Percentiles rank a stretch among this genome's conserved stretches.
Evolutionary conservation across 345 rosid species (phyloP).

Genomic region (Firmiana major): DNA sequence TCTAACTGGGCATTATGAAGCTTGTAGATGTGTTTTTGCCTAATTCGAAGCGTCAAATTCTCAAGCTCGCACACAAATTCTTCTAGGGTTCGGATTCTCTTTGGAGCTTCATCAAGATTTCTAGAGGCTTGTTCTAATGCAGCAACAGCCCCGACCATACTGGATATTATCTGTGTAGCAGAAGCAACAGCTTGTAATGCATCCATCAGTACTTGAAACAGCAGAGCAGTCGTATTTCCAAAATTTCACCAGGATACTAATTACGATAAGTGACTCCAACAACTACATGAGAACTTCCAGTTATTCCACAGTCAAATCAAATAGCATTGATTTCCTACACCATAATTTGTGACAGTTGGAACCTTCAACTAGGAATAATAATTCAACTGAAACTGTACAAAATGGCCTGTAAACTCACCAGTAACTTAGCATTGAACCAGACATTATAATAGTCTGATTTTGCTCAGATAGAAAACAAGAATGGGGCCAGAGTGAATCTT

Average conservation of each 20-base stretch:
- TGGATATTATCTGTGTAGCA: slow-evolving; percentile 22
- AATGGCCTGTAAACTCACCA: not conserved
- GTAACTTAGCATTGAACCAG: not conserved
- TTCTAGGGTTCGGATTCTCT: slow-evolving; percentile 28
- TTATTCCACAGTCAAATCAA: not conserved
- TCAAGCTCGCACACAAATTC: slow-evolving; percentile 28
- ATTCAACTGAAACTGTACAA: not conserved
- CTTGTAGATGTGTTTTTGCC: slow-evolving; percentile 25
- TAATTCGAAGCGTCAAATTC: slow-evolving; percentile 17
- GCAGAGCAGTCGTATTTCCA: not conserved
- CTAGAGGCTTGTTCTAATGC: slow-evolving; percentile 30
- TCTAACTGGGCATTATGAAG: slow-evolving; percentile 28
- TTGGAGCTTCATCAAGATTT: slow-evolving; percentile 36
- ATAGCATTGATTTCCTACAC: not conserved
- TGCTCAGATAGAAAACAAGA: not conserved
- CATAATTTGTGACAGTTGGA: not conserved
- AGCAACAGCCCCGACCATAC: slow-evolving; percentile 30
- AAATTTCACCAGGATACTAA: not conserved
- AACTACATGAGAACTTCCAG: not conserved
- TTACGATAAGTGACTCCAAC: not conserved
- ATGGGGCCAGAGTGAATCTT: not conserved
- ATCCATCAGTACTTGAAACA: slow-evolving; percentile 22
- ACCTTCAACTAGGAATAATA: not conserved
- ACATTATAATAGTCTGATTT: not conserved
- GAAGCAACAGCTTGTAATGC: slow-evolving; percentile 28